Evolutionary conservation across 148 eudicot species (phyloP).

Genomic region (Vaccinium myrtillus): DNA sequence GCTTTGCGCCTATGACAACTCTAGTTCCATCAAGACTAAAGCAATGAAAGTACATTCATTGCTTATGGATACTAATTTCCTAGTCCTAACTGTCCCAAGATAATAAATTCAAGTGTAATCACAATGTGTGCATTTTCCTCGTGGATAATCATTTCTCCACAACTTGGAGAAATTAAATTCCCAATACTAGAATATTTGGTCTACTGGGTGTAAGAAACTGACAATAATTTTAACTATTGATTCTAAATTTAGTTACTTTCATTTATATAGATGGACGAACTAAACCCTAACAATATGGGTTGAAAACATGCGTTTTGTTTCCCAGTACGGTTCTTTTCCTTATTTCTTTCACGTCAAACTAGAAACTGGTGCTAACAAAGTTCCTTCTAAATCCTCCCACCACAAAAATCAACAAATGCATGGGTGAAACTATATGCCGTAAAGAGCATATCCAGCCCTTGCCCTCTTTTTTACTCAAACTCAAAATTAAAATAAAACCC

Average conservation of each 20-base stretch:
- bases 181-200: not conserved
- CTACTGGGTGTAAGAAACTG: not conserved
- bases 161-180: not conserved
- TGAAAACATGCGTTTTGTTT: not conserved
- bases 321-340: not conserved
- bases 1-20: not conserved
- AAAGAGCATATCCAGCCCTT: too few relatives aligned
- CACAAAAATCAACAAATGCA: too few relatives aligned
- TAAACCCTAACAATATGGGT: not conserved
- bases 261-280: not conserved
- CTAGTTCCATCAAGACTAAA: not conserved
- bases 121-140: not conserved
- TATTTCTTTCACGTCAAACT: not conserved
- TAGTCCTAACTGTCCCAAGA: not conserved
- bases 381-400: too few relatives aligned
- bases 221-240: not conserved
- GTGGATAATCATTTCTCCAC: not conserved
- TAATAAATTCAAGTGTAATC: not conserved
- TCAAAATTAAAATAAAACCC: too few relatives aligned
- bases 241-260: not conserved
- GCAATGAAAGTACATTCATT: not conserved
- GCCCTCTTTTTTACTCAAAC: too few relatives aligned
- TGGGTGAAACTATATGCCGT: too few relatives aligned
- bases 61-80: not conserved
- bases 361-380: not conserved